phyloP scores from a whole-genome alignment of 2,329 filamentous ascomycete species.

The Pleomassaria siparia region DNA sequence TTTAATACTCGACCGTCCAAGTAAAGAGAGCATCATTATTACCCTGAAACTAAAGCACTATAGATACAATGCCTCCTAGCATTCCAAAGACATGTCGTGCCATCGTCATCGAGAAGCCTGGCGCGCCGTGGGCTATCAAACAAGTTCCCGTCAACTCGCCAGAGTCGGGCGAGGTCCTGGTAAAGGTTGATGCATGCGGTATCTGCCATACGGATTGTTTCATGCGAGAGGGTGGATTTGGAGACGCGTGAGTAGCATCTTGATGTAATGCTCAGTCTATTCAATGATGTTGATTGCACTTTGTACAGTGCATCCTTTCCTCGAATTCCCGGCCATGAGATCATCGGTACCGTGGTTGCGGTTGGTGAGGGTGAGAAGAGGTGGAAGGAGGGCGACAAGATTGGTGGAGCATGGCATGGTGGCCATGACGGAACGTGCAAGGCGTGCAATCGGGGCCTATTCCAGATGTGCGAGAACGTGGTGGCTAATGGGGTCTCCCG shows the following conservation, averaged over 20 bases:
- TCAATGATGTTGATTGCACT: not conserved
- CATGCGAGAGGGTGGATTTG: conserved; percentile 28
- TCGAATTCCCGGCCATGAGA: conserved; percentile 69
- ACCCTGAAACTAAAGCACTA: not conserved
- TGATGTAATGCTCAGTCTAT: not conserved
- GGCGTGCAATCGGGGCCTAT: conserved; percentile 63
- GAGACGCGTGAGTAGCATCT: conserved; percentile 9
- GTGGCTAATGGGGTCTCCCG: conserved; percentile 65
- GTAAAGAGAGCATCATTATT: no score
- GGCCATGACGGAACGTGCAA: conserved; percentile 65
- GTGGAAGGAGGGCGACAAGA: conserved; percentile 65
- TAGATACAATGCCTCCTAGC: conserved; percentile 19
- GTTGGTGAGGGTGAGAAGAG: conserved; percentile 59
- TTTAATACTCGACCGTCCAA: no score
- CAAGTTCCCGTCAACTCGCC: conserved; percentile 62
- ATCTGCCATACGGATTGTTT: conserved; percentile 66
- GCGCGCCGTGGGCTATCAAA: conserved; percentile 58
- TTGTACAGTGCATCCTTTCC: conserved; percentile 46
- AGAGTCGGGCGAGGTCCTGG: conserved; percentile 60
- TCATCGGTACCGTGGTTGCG: conserved; percentile 67
- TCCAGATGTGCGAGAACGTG: conserved; percentile 68
- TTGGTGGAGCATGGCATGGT: conserved; percentile 71
- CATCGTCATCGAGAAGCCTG: conserved; percentile 59
- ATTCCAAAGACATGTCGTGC: conserved; percentile 68
- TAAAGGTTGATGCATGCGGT: conserved; percentile 72